Evolutionary conservation across 1,284 basidiomycete species (phyloP).

Genomic region (Thelephora terrestris): DNA sequence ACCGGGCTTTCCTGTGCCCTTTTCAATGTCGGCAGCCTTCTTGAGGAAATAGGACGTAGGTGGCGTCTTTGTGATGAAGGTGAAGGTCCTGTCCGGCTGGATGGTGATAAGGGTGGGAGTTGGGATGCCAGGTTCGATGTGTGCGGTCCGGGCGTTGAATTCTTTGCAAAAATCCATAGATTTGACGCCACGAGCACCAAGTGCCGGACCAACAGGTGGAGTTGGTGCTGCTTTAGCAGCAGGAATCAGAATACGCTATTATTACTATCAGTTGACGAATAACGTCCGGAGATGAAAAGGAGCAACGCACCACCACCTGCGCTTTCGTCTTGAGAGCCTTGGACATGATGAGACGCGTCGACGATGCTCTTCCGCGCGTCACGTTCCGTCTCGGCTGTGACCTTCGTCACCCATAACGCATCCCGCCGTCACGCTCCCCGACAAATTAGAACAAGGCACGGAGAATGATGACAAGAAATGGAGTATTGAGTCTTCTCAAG

Average conservation of each 20-base stretch:
- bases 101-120: slow-evolving; percentile 88
- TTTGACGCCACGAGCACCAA: slow-evolving; percentile 97
- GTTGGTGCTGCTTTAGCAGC: slow-evolving; percentile 95
- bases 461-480: not conserved
- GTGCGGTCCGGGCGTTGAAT: slow-evolving; percentile 86
- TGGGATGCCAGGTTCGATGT: slow-evolving; percentile 81
- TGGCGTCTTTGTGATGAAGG: slow-evolving; percentile 88
- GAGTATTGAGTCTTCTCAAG: not conserved
- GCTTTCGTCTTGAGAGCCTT: slow-evolving; percentile 46
- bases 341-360: slow-evolving; percentile 35
- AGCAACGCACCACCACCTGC: slow-evolving; percentile 50
- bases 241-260: slow-evolving; percentile 77
- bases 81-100: slow-evolving; percentile 91
- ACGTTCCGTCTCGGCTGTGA: slow-evolving; percentile 6
- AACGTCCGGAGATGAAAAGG: slow-evolving; percentile 5
- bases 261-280: slow-evolving; percentile 6
- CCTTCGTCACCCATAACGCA: slow-evolving; percentile 3
- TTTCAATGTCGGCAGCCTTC: slow-evolving; percentile 84
- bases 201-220: slow-evolving; percentile 93
- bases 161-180: slow-evolving; percentile 99
- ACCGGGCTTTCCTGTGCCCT: slow-evolving; percentile 76
- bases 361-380: not conserved
- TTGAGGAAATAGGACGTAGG: slow-evolving; percentile 90
- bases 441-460: not conserved
- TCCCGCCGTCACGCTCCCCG: too few species aligned